These are phyloP conservation scores for Besnoitia besnoiti DNA, from an alignment of 169 alveolate species.

Conservation along the genomic window DNA sequence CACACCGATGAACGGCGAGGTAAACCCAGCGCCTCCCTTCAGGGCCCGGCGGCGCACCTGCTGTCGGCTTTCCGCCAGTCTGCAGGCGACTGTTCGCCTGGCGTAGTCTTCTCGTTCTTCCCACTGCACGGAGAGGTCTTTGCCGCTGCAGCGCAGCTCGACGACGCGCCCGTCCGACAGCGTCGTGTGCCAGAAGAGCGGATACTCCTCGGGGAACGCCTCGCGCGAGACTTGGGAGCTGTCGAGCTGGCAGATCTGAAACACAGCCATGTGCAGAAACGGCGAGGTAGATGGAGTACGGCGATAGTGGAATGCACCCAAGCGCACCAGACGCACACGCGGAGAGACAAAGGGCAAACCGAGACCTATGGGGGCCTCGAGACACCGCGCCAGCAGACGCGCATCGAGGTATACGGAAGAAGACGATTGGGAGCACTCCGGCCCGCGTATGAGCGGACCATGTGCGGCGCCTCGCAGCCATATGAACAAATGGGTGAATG, in stretches of 20 bases:
- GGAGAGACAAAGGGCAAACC: too few relatives aligned
- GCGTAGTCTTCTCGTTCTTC: conserved; percentile 62
- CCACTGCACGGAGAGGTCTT: conserved; percentile 57
- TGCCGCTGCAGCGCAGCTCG: conserved; percentile 71
- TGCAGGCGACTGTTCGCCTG: conserved; percentile 35
- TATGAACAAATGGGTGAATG: too few relatives aligned
- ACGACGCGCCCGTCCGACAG: conserved; percentile 69
- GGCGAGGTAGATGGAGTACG: neutral
- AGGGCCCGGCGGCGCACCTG: conserved; percentile 28
- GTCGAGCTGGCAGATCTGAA: conserved; percentile 2
- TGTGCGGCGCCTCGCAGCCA: too few relatives aligned
- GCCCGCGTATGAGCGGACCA: too few relatives aligned
- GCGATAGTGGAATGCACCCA: neutral
- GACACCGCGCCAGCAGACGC: too few relatives aligned
- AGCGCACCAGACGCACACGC: too few relatives aligned
- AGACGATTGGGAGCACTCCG: too few relatives aligned
- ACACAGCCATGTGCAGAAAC: too few relatives aligned
- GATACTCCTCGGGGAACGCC: conserved; percentile 40
- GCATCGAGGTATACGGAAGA: too few relatives aligned
- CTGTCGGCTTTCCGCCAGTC: conserved; percentile 59
- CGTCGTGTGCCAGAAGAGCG: conserved; percentile 65
- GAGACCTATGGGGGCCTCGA: too few relatives aligned
- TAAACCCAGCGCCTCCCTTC: too few relatives aligned
- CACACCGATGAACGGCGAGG: neutral
- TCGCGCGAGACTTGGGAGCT: neutral